Percentiles rank a stretch among this genome's conserved stretches.
Conservation (phyloP, 2,329 filamentous ascomycete genomes). For the Cordyceps cateniannulata region DNA sequence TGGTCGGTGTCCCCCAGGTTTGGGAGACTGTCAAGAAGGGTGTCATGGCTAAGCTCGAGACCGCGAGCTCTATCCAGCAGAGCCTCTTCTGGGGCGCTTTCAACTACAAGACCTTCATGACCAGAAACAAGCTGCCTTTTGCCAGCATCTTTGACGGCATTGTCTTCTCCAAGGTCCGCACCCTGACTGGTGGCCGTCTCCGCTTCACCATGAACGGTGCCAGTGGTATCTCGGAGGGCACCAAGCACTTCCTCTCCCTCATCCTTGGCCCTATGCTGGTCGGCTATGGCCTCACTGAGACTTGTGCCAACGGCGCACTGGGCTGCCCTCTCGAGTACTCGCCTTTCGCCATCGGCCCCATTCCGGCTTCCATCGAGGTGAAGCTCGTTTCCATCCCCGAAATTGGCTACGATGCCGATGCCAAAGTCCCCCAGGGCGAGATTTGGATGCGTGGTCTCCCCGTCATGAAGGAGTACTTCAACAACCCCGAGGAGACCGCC, state of each 20-base stretch:
- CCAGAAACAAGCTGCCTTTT: conserved; percentile 55
- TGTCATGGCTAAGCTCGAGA: conserved; percentile 71
- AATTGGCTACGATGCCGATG: conserved; percentile 72
- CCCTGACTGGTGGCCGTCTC: conserved; percentile 80
- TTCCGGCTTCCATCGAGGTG: conserved; percentile 71
- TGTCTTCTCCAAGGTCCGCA: conserved; percentile 87
- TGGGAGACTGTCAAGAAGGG: conserved; percentile 99
- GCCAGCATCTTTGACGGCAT: conserved; percentile 67
- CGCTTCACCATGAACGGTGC: conserved; percentile 93
- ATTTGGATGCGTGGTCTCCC: conserved; percentile 78
- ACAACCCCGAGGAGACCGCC: conserved; percentile 79
- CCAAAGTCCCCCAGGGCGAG: conserved; percentile 79
- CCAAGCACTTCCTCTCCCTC: conserved; percentile 84
- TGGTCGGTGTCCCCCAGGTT: conserved; percentile 91
- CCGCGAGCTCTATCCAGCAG: conserved; percentile 61
- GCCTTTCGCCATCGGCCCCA: conserved; percentile 66
- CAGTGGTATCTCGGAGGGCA: conserved; percentile 81
- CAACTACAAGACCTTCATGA: conserved; percentile 52
- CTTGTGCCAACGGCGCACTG: conserved; percentile 73
- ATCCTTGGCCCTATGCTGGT: conserved; percentile 90
- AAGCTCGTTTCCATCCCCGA: conserved; percentile 90
- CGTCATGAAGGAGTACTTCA: conserved; percentile 72
- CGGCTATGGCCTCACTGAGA: conserved; percentile 94
- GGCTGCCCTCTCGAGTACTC: conserved; percentile 84
- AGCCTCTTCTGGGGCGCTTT: conserved; percentile 70